Percentiles rank a stretch among this genome's conserved stretches.
These are phyloP conservation scores for Chaetomium cochliodes DNA, from an alignment of 495 filamentous ascomycete genomes.

Conservation along the genomic window DNA sequence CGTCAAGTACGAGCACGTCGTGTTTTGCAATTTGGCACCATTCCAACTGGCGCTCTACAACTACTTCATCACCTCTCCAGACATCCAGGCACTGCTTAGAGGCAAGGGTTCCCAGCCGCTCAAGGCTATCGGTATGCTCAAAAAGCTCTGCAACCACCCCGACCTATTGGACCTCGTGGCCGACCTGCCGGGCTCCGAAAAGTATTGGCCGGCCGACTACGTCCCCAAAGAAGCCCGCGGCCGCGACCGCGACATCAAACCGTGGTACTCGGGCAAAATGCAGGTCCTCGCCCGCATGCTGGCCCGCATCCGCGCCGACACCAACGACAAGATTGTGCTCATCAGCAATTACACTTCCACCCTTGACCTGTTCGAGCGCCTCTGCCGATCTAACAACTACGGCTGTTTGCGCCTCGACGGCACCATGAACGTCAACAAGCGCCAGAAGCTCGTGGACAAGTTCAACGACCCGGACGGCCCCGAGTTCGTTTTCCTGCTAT, in stretches of 20 bases:
- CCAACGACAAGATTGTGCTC: conserved; percentile 98
- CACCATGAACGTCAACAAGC: conserved; percentile 95
- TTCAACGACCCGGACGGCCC: conserved; percentile 92
- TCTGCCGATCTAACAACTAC: conserved; percentile 83
- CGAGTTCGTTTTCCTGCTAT: conserved; percentile 95
- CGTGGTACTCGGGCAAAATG: conserved; percentile 99
- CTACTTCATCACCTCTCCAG: conserved; percentile 92
- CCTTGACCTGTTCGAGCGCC: conserved; percentile 87
- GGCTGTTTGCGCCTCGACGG: conserved; percentile 88
- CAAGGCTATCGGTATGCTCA: conserved; percentile 93
- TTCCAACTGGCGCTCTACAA: conserved; percentile 95
- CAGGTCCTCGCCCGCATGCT: conserved; percentile 97
- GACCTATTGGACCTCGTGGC: conserved; percentile 82
- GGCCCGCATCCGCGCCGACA: conserved; percentile 90
- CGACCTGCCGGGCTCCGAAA: conserved; percentile 85
- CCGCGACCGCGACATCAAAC: conserved; percentile 85
- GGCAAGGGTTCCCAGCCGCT: conserved; percentile 96
- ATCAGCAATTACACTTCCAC: conserved; percentile 99
- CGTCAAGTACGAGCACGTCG: conserved; percentile 98
- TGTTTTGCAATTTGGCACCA: conserved; percentile 94
- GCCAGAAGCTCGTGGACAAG: conserved; percentile 94
- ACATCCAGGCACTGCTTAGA: conserved; percentile 86
- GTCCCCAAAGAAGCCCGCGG: conserved; percentile 82
- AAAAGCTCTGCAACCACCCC: conserved; percentile 98
- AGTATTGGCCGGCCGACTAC: conserved; percentile 82